Base-by-base conservation (phyloP, 2,329 filamentous ascomycete genomes). In the Sporothrix brasiliensis region DNA sequence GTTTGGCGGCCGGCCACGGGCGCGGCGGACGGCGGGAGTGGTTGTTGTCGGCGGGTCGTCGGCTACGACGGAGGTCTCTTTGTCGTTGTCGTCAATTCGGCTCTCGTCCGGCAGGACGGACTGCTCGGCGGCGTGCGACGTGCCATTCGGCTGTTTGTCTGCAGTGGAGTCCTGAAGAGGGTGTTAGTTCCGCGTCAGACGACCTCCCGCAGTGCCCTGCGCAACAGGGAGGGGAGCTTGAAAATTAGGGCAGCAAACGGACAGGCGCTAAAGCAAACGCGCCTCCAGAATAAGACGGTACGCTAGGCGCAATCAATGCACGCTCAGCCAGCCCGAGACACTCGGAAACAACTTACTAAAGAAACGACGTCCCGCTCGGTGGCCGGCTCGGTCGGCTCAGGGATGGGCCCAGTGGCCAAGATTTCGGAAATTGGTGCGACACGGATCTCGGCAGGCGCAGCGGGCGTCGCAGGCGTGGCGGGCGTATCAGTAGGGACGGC, bases 1-100 rank as follows among this genome's bases (percentile, higher is more conserved):
- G 47, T 56, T 56, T 2, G 65, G 50, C 50, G 65, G 65, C 47
- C 65, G 49, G 49, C 65, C 65, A 9, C 50, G 65, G 50, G 65
- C 30, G 3, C 39, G 44, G 63, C 16, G 24, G 21, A 27, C 27
- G 39, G 34, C 14, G 13, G 56, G 56, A 34, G 24, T 9, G 13
- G 44, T 6, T 1, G 61, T 19, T 21, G 7, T n/a, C 16, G 13
- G 49, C 27, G 30, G 14, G 9, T n/a, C 47, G 49, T 39, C 63
- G 47, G 16, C 47, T 19, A 39, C 19, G 63, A 53, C 24, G 2
- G 65, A 52, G n/a, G 34, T 27, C 7, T 67, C 49, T n/a, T 66
- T 50, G 19, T 39, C 63, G 47, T 66, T 47, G 27, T 19, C 47
- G 11, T 19, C 47, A n/a, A 39, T 52, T 39, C 47, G 47, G 47